phyloP scores from a whole-genome alignment of 257 asterid species.

The Capsicum rhomboideum region DNA sequence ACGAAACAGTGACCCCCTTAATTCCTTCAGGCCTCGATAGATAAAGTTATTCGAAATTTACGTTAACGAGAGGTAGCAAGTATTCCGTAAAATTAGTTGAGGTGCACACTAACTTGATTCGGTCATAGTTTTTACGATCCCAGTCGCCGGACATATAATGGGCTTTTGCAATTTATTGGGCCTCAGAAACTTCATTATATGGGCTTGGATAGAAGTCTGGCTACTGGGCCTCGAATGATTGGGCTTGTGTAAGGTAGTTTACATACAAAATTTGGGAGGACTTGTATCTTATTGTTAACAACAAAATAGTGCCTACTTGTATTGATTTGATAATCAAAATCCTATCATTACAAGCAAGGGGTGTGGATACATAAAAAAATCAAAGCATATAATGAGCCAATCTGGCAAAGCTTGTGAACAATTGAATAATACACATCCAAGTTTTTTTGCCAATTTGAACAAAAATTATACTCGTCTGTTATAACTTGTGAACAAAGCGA shows the following conservation, averaged over 20 bases:
- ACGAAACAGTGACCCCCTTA: neutral
- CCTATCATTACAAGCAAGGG: neutral
- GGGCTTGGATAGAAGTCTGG: neutral
- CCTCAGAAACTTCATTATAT: neutral
- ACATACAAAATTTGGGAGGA: neutral
- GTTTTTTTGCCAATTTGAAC: neutral
- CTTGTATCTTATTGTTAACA: neutral
- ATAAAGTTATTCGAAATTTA: neutral
- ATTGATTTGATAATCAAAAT: neutral
- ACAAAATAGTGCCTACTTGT: neutral
- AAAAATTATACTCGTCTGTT: neutral
- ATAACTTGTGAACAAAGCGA: neutral
- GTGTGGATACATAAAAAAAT: too few relatives aligned
- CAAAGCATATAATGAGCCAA: neutral
- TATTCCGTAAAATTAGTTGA: neutral
- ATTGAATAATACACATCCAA: neutral
- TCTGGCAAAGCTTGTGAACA: neutral
- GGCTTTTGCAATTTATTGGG: neutral
- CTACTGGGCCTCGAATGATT: neutral
- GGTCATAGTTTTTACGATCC: too few relatives aligned
- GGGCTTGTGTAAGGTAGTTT: neutral
- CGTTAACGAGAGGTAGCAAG: neutral
- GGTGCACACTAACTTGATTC: neutral
- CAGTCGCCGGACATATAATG: neutral
- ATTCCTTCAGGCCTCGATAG: neutral